Evolutionary conservation across 768 basidiomycete genomes (phyloP).

Genomic region (Boletus tomentosulus): DNA sequence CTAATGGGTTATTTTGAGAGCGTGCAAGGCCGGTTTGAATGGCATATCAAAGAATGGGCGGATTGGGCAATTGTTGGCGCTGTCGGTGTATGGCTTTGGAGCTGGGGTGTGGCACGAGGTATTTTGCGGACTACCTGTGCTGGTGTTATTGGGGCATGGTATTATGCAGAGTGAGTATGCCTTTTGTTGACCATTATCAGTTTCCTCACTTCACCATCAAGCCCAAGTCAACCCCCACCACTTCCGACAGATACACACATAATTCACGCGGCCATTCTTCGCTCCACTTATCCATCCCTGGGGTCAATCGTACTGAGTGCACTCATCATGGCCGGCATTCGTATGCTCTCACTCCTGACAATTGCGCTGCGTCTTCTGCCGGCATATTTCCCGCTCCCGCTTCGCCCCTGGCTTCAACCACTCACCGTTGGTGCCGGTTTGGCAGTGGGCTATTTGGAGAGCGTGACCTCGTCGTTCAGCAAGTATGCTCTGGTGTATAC

Average conservation of each 20-base stretch:
- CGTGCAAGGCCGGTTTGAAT: slow-evolving; percentile 42
- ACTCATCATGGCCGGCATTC: slow-evolving; percentile 69
- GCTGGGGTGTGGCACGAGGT: slow-evolving; percentile 75
- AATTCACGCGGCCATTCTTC: slow-evolving; percentile 72
- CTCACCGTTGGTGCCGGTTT: slow-evolving; percentile 34
- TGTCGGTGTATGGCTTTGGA: slow-evolving; percentile 62
- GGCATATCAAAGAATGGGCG: slow-evolving; percentile 59
- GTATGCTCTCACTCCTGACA: slow-evolving; percentile 48
- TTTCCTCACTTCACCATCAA: slow-evolving; percentile 10
- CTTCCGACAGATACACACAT: slow-evolving; percentile 59
- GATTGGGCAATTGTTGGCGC: slow-evolving; percentile 68
- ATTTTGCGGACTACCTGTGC: slow-evolving; percentile 71
- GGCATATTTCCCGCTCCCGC: slow-evolving; percentile 42
- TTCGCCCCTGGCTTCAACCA: slow-evolving; percentile 40
- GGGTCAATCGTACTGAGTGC: slow-evolving; percentile 77
- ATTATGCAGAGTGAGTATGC: slow-evolving; percentile 59
- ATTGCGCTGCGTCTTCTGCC: slow-evolving; percentile 55
- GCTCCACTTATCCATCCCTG: slow-evolving; percentile 76
- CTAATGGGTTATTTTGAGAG: slow-evolving; percentile 58
- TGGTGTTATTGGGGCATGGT: slow-evolving; percentile 89
- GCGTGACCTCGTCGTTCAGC: slow-evolving; percentile 49
- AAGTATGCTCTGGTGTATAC: slow-evolving; percentile 68
- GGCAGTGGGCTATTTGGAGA: slow-evolving; percentile 43
- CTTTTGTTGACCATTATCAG: not conserved
- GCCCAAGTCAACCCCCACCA: slow-evolving; percentile 32